These are phyloP conservation scores for Austroboletus eburneus DNA, from an alignment of 768 basidiomycete species.

Conservation along the genomic window DNA sequence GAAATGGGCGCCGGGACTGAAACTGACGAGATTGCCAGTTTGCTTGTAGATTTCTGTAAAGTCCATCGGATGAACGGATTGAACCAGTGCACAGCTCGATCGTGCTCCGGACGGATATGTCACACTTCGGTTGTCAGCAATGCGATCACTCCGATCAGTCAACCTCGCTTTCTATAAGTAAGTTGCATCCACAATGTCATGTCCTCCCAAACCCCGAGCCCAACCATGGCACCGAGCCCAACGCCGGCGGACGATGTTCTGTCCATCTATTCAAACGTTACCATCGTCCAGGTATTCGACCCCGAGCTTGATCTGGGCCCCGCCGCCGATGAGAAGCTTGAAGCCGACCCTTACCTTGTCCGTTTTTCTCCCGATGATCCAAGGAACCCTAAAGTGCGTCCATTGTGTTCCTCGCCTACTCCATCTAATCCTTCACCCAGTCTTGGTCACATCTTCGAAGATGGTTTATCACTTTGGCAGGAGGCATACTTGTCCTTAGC, in stretches of 20 bases:
- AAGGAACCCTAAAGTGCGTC: constrained; percentile 43
- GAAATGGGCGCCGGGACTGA: constrained; percentile 86
- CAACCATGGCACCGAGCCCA: too few species aligned
- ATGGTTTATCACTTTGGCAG: constrained; percentile 51
- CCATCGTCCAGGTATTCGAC: constrained; percentile 13
- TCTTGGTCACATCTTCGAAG: constrained; percentile 44
- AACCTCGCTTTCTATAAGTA: constrained; percentile 18
- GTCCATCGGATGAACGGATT: constrained; percentile 51
- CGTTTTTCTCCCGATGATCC: constrained; percentile 36
- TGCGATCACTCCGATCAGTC: constrained; percentile 2
- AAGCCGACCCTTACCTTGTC: constrained; percentile 30
- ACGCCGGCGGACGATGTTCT: constrained; percentile 6
- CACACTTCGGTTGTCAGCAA: constrained; percentile 14
- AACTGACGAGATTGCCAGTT: constrained; percentile 62
- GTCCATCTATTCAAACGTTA: constrained; percentile 11
- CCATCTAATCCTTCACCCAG: constrained; percentile 27
- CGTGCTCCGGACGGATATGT: neutral
- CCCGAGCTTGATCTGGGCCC: constrained; percentile 8
- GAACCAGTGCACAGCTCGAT: neutral
- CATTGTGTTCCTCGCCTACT: neutral
- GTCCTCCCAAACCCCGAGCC: constrained; percentile 3
- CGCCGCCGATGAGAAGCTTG: constrained; percentile 8
- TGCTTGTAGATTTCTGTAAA: constrained; percentile 86
- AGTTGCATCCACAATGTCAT: constrained; percentile 2
- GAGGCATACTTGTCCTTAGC: constrained; percentile 50